Conservation (phyloP, 202 grass and related monocot species). For the Zoysia matrella region DNA sequence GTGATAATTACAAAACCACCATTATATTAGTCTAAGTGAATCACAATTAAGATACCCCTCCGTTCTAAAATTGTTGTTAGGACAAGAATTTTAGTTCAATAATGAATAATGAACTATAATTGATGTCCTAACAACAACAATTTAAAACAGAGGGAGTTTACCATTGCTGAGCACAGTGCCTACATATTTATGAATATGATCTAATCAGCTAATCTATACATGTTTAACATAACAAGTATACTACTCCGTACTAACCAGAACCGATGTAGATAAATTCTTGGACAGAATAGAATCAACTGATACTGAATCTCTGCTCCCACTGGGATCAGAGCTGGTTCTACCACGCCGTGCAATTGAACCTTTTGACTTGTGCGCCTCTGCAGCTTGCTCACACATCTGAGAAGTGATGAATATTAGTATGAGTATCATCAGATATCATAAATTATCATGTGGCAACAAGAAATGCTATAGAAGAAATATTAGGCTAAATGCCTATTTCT, state of each 20-base stretch:
- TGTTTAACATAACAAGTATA: conserved; percentile 41
- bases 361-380: conserved; percentile 93
- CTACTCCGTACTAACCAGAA: conserved; percentile 61
- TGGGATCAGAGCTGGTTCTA: conserved; percentile 81
- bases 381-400: conserved; percentile 97
- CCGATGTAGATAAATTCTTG: conserved; percentile 66
- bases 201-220: conserved; percentile 2
- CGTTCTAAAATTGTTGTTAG: too few relatives aligned
- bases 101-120: too few relatives aligned
- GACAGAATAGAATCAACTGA: conserved; percentile 94
- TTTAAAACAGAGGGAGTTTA: too few relatives aligned
- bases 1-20: background rate
- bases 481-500: background rate
- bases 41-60: background rate
- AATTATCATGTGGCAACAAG: conserved; percentile 26
- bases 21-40: conserved; percentile 30
- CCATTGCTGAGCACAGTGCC: background rate
- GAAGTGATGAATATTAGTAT: conserved; percentile 36
- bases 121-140: too few relatives aligned
- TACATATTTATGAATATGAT: background rate
- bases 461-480: conserved; percentile 23
- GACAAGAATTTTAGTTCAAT: too few relatives aligned
- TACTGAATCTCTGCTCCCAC: conserved; percentile 79
- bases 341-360: conserved; percentile 72
- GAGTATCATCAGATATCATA: conserved; percentile 23